phyloP scores from a whole-genome alignment of 1,284 basidiomycete genomes.

The Apiotrichum mycotoxinovorans region DNA sequence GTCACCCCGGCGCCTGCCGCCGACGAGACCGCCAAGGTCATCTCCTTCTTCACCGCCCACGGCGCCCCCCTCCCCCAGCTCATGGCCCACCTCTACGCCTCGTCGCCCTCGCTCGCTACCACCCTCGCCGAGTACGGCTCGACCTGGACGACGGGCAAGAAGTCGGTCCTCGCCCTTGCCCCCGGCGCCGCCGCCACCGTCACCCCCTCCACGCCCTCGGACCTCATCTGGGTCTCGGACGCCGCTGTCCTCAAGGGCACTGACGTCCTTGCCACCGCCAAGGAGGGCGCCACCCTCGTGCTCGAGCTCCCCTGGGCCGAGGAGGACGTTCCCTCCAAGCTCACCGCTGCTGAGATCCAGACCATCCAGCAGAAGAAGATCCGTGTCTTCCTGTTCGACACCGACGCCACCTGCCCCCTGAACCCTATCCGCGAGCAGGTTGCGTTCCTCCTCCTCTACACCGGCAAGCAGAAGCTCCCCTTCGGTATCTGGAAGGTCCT shows the following conservation, averaged over 20 bases:
- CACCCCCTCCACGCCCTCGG: slow-evolving; percentile 27
- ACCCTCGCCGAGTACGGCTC: slow-evolving; percentile 45
- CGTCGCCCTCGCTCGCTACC: slow-evolving; percentile 44
- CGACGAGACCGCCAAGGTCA: slow-evolving; percentile 40
- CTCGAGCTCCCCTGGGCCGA: slow-evolving; percentile 50
- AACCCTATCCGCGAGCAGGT: slow-evolving; percentile 47
- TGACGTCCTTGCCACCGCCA: slow-evolving; percentile 42
- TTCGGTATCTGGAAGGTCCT: slow-evolving; percentile 45
- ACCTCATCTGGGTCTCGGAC: slow-evolving; percentile 50
- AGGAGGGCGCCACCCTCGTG: slow-evolving; percentile 44
- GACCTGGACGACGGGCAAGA: slow-evolving; percentile 44
- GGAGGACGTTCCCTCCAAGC: slow-evolving; percentile 47
- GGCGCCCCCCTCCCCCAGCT: slow-evolving; percentile 45
- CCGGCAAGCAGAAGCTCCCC: slow-evolving; percentile 42
- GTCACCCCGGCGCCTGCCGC: slow-evolving; percentile 27
- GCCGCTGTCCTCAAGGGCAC: slow-evolving; percentile 47
- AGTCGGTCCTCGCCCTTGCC: slow-evolving; percentile 46
- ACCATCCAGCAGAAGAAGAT: slow-evolving; percentile 47
- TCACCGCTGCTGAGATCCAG: slow-evolving; percentile 42
- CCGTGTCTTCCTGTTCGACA: slow-evolving; percentile 50
- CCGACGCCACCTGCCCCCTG: slow-evolving; percentile 32
- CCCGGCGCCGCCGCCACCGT: slow-evolving; percentile 20
- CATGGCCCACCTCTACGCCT: slow-evolving; percentile 49
- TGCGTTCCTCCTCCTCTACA: slow-evolving; percentile 52
- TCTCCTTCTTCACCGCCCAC: slow-evolving; percentile 51